Base-by-base conservation (phyloP, 306 rosid species). In the Pyrus bretschneideri region DNA sequence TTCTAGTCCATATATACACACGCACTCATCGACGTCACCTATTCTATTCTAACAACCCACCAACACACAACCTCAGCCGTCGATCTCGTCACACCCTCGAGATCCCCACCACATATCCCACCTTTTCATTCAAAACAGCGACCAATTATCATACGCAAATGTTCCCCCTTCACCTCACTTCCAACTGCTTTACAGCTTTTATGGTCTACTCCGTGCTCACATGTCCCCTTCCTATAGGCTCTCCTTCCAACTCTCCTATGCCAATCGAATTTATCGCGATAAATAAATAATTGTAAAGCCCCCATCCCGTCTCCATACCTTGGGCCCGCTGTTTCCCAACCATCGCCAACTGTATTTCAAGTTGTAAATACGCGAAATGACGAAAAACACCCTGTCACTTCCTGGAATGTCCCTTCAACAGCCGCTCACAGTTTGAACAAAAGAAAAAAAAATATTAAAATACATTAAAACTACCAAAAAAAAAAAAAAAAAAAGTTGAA, bases 281-380 rank as follows among this genome's bases (percentile, higher is more conserved):
- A 49, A 57, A 10, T 55, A 6, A 12, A 11, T 57, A 46, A 27
- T 15, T 38, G 6, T 42, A 23, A 6, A 25, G n/a, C 12, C 2
- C 9, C 25, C 51, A 23, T 11, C 40, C 67, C 11, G 29, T 17
- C 18, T 8, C 69, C 54, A n/a, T 42, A 4, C 19, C 3, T 17
- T 11, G 58, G 81, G 13, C 73, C 88, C 87, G 49, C 9, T 58
- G 6, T 46, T 78, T 12, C 69, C 73, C 60, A 76, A 81, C 79
- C 83, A 9, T 85, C 63, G 65, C 76, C 75, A 75, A 78, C 87
- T 25, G 82, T 79, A 76, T 76, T 82, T 78, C 87, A 81, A 78
- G 73, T 66, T 83, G 73, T 70, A 25, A 66, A 6, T 63, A 18
- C 1, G 0, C 7, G 35, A 73, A 79, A 77, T 67, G 76, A 76